phyloP scores from a whole-genome alignment of 2,329 filamentous ascomycete genomes.

The Aspergillus neotritici region DNA sequence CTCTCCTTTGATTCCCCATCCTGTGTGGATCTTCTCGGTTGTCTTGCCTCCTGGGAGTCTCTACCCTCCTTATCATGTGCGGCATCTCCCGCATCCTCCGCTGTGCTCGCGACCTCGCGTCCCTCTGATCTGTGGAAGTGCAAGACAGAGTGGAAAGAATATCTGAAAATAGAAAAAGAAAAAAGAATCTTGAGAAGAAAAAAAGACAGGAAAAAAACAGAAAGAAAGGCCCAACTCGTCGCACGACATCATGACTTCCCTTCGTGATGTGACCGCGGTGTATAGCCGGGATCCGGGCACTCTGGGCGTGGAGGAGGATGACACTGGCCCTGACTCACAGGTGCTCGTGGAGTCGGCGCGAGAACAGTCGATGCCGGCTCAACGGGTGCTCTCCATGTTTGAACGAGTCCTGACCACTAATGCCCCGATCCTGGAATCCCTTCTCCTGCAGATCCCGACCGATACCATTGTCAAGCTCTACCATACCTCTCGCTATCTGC shows the following conservation, averaged over 20 bases:
- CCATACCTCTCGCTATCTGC: slow-evolving; percentile 53
- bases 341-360: slow-evolving; percentile 22
- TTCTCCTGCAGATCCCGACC: slow-evolving; percentile 54
- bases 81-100: slow-evolving; percentile 21
- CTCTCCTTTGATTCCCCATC: too few species aligned
- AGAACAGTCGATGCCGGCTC: slow-evolving; percentile 18
- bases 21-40: slow-evolving; percentile 25
- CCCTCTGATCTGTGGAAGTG: slow-evolving; percentile 14
- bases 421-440: slow-evolving; percentile 54
- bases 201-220: slow-evolving; percentile 1
- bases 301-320: slow-evolving; percentile 4
- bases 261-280: slow-evolving; percentile 11
- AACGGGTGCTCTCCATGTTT: slow-evolving; percentile 42
- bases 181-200: not conserved
- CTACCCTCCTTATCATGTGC: slow-evolving; percentile 29
- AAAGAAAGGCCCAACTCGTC: slow-evolving; percentile 4
- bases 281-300: not conserved
- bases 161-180: not conserved
- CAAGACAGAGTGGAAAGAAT: not conserved
- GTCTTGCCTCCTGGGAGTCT: slow-evolving; percentile 21
- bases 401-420: slow-evolving; percentile 53
- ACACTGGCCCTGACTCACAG: slow-evolving; percentile 12
- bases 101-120: slow-evolving; percentile 28
- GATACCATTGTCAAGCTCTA: slow-evolving; percentile 53
- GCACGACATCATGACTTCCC: slow-evolving; percentile 10